Percentiles rank a stretch among this genome's conserved stretches.
Conservation (phyloP, 306 rosid species). For the Delonix regia region DNA sequence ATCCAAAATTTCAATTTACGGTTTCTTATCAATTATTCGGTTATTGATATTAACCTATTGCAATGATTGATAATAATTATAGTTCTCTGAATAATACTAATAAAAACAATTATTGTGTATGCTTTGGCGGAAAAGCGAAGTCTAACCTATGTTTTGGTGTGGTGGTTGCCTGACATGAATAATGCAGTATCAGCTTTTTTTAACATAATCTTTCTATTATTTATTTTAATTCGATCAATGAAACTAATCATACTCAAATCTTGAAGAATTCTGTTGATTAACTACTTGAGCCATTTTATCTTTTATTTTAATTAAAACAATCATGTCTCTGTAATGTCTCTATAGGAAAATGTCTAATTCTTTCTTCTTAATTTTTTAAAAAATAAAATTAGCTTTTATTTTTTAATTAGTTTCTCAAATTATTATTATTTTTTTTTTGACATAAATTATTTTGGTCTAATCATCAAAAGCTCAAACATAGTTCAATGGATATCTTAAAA, state of each 20-base stretch:
- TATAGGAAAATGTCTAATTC: too few species aligned
- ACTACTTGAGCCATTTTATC: not conserved
- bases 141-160: not conserved
- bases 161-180: slow-evolving; percentile 10
- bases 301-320: not conserved
- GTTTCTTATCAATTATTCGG: not conserved
- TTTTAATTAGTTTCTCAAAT: not conserved
- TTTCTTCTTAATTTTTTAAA: too few species aligned
- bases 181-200: not conserved
- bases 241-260: too few species aligned
- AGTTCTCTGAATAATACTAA: not conserved
- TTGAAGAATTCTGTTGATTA: not conserved
- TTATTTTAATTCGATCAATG: not conserved
- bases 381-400: not conserved
- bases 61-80: not conserved
- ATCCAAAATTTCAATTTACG: not conserved
- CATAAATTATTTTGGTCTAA: not conserved
- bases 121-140: not conserved
- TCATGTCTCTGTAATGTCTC: not conserved
- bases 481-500: not conserved
- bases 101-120: not conserved
- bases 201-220: not conserved
- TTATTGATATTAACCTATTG: too few species aligned
- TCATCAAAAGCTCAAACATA: not conserved
- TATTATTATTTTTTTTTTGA: too few species aligned